These are phyloP conservation scores for Oenanthe sinensis DNA, from an alignment of 129 eudicot genomes.

Conservation along the genomic window DNA sequence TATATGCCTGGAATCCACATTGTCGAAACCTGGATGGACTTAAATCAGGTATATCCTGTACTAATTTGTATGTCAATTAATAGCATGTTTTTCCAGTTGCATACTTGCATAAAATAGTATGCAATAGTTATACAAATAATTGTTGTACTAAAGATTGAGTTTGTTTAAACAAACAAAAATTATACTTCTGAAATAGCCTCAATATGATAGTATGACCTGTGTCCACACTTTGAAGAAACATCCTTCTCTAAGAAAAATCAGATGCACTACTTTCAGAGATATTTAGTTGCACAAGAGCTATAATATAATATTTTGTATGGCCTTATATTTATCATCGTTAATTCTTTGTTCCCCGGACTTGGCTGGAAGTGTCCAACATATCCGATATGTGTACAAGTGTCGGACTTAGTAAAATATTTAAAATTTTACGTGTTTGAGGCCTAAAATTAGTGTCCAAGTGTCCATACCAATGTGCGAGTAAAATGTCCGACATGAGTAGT, in stretches of 20 bases:
- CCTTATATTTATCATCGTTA: too few relatives aligned
- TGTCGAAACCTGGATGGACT: conserved; percentile 48
- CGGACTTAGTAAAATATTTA: neutral
- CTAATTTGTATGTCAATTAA: neutral
- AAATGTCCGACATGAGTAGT: neutral
- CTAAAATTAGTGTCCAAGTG: neutral
- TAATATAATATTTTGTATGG: neutral
- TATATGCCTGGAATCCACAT: conserved; percentile 73
- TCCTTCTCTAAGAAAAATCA: neutral
- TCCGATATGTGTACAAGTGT: neutral
- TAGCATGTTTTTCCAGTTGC: neutral
- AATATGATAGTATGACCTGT: neutral
- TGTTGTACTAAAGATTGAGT: neutral
- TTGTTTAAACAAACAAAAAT: neutral
- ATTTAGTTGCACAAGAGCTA: neutral
- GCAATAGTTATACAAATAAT: neutral
- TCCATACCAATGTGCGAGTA: too few relatives aligned
- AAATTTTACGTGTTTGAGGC: neutral
- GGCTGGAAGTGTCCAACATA: neutral
- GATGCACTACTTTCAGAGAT: neutral
- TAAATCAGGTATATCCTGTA: neutral
- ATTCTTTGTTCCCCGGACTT: neutral
- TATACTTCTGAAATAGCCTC: neutral
- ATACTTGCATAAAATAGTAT: neutral
- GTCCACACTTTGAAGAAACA: neutral